phyloP scores from a whole-genome alignment of 495 filamentous ascomycete genomes.

The Corynascus novoguineensis region DNA sequence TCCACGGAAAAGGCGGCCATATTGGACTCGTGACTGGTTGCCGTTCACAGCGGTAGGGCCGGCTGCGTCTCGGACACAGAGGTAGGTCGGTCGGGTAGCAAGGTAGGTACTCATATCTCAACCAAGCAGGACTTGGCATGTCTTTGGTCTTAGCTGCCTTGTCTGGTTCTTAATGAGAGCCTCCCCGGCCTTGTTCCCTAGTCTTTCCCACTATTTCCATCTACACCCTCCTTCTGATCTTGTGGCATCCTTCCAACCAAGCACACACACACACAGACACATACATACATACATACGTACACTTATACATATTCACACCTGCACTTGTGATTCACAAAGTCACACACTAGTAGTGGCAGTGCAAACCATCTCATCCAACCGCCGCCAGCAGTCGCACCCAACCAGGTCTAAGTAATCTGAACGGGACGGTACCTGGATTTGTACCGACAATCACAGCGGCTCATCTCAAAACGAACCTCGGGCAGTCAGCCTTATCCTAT shows the following conservation, averaged over 20 bases:
- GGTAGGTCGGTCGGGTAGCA: not conserved
- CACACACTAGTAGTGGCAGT: constrained; percentile 18
- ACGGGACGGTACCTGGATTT: not conserved
- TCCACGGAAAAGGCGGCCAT: constrained; percentile 5
- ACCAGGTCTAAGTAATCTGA: not conserved
- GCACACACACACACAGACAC: not conserved
- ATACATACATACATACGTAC: not conserved
- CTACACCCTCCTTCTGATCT: not conserved
- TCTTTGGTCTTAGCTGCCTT: not conserved
- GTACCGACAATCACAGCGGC: not conserved
- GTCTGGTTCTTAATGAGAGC: not conserved
- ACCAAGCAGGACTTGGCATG: constrained; percentile 2
- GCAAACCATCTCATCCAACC: constrained; percentile 15
- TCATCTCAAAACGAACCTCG: not conserved
- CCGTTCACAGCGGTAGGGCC: not conserved
- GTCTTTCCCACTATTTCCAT: not conserved
- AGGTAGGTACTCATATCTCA: too few species aligned
- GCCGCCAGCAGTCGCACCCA: not conserved
- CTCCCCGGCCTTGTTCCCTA: not conserved
- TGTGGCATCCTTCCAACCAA: not conserved
- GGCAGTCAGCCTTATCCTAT: not conserved
- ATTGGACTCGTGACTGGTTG: not conserved
- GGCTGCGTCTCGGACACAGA: not conserved
- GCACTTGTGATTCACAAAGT: not conserved
- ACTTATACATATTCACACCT: constrained; percentile 7